Percentiles rank a stretch among this genome's conserved stretches.
Evolutionary conservation across 129 eudicot species (phyloP).

Genomic region (Chrysanthemum lavandulifolium): DNA sequence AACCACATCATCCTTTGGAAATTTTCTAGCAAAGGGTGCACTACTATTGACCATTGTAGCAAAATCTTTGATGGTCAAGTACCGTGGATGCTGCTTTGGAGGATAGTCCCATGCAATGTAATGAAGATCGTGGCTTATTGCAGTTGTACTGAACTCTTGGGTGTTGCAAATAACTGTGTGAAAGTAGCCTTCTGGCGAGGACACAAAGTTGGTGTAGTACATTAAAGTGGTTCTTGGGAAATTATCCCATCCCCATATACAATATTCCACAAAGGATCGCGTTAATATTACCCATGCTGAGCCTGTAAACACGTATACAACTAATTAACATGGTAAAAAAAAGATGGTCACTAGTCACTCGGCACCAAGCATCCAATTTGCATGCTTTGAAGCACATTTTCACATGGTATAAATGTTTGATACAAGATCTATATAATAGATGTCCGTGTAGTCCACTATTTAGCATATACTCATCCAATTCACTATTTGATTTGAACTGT

Average conservation of each 20-base stretch:
- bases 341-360: not conserved
- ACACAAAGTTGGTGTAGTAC: constrained; percentile 91
- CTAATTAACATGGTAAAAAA: not conserved
- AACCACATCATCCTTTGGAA: constrained; percentile 76
- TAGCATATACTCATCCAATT: not conserved
- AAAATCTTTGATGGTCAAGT: constrained; percentile 66
- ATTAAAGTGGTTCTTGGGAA: constrained; percentile 81
- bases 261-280: constrained; percentile 86
- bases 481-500: not conserved
- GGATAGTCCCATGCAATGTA: constrained; percentile 98
- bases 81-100: constrained; percentile 93
- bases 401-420: not conserved
- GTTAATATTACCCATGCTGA: constrained; percentile 96
- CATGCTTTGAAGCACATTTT: not conserved
- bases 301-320: constrained; percentile 42
- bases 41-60: constrained; percentile 88
- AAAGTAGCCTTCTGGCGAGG: constrained; percentile 96
- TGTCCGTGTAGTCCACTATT: not conserved
- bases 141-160: constrained; percentile 65
- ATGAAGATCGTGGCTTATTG: constrained; percentile 89
- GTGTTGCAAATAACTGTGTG: constrained; percentile 97
- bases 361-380: too few species aligned
- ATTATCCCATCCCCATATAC: constrained; percentile 97
- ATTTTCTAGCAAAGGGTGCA: constrained; percentile 85
- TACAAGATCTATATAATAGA: not conserved